phyloP scores from a whole-genome alignment of 352 stramenopile genomes.

The Phytophthora niederhauseri region DNA sequence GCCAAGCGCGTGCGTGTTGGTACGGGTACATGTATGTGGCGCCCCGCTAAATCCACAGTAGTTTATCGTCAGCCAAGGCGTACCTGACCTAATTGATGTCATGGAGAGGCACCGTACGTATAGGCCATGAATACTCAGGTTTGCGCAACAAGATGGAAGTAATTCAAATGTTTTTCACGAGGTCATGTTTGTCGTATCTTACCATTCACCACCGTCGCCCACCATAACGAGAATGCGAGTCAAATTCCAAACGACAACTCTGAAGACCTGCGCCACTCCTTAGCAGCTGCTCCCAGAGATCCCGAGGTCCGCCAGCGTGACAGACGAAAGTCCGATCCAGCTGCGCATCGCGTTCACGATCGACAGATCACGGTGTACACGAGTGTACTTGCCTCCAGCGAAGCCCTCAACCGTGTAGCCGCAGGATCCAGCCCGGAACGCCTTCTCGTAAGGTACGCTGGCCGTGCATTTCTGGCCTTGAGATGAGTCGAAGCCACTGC shows the following conservation, averaged over 20 bases:
- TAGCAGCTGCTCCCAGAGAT: slow-evolving; percentile 50
- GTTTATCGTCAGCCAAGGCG: no score
- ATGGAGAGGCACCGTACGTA: no score
- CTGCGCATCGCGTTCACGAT: slow-evolving; percentile 74
- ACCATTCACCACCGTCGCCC: no score
- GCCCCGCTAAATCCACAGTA: no score
- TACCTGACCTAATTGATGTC: no score
- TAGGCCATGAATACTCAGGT: no score
- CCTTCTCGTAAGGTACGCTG: slow-evolving; percentile 56
- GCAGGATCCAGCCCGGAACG: slow-evolving; percentile 55
- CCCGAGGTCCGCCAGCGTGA: slow-evolving; percentile 39
- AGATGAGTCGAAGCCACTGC: slow-evolving; percentile 43
- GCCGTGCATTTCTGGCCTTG: slow-evolving; percentile 37
- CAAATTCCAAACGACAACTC: no score
- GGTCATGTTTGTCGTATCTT: no score
- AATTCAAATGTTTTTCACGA: no score
- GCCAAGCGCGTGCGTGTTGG: background rate
- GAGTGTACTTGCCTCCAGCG: slow-evolving; percentile 63
- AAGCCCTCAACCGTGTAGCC: slow-evolving; percentile 66
- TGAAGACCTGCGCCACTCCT: background rate
- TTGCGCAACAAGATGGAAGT: no score
- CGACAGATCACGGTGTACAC: slow-evolving; percentile 66
- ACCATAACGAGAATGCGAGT: no score
- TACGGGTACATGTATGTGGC: no score
- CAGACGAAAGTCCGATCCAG: slow-evolving; percentile 50